phyloP scores from a whole-genome alignment of 768 basidiomycete species.

The Hygrocybe coccinea region DNA sequence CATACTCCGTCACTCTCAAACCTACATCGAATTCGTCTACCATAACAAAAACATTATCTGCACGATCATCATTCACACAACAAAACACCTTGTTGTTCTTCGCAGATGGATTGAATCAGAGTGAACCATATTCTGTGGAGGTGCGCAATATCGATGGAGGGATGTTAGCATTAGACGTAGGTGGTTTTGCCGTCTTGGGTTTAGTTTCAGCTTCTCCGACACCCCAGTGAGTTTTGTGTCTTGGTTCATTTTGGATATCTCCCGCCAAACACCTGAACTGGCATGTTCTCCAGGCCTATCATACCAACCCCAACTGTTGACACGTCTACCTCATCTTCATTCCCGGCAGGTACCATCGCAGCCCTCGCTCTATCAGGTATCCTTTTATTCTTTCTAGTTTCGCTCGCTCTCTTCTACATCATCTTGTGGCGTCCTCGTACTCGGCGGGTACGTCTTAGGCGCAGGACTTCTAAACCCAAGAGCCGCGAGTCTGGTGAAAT shows the following conservation, averaged over 20 bases:
- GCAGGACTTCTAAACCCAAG: constrained; percentile 6
- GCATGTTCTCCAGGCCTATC: constrained; percentile 3
- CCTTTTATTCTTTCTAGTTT: constrained; percentile 45
- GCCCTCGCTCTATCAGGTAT: constrained; percentile 57
- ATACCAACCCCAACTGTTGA: constrained; percentile 11
- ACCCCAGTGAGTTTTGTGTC: background rate
- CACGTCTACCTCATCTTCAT: constrained; percentile 15
- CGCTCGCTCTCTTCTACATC: constrained; percentile 39
- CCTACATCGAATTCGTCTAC: constrained; percentile 15
- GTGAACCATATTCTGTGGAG: constrained; percentile 43
- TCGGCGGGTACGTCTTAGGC: constrained; percentile 23
- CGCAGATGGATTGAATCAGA: constrained; percentile 54
- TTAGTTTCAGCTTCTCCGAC: background rate
- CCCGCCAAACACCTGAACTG: too few relatives aligned
- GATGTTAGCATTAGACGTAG: constrained; percentile 45
- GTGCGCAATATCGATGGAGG: constrained; percentile 54
- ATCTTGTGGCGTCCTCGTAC: constrained; percentile 46
- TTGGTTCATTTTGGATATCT: background rate
- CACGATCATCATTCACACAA: constrained; percentile 49
- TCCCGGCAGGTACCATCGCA: constrained; percentile 54
- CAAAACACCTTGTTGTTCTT: constrained; percentile 57
- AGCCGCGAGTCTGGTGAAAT: background rate
- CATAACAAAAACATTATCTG: constrained; percentile 43
- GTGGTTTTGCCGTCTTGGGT: constrained; percentile 36
- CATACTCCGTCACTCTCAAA: constrained; percentile 44